Evolutionary conservation across 1,284 basidiomycete species (phyloP).

Genomic region (Apiotrichum gamsii): DNA sequence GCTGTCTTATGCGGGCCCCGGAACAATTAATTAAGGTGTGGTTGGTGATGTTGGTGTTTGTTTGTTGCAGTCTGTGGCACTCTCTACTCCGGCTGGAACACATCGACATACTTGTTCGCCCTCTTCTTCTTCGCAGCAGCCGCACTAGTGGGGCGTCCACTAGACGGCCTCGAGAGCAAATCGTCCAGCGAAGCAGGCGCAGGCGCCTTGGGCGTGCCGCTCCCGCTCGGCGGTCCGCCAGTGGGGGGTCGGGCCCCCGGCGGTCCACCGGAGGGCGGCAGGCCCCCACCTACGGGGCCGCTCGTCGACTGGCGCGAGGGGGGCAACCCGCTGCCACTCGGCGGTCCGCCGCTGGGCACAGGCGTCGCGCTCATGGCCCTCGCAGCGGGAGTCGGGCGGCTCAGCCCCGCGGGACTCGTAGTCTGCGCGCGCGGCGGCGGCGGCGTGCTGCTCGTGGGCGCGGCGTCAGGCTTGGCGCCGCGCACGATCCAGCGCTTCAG

Average conservation of each 20-base stretch:
- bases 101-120: constrained; percentile 68
- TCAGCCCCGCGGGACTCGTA: constrained; percentile 62
- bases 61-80: not conserved
- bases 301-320: constrained; percentile 71
- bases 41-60: not conserved
- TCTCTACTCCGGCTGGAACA: constrained; percentile 25
- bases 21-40: not conserved
- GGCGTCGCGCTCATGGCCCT: too few species aligned
- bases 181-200: constrained; percentile 47
- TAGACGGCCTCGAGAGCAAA: constrained; percentile 40
- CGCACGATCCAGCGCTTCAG: constrained; percentile 95
- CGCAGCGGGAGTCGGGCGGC: not conserved
- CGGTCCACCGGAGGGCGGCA: constrained; percentile 6
- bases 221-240: constrained; percentile 6
- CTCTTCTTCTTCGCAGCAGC: constrained; percentile 62
- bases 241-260: constrained; percentile 12
- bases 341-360: too few species aligned
- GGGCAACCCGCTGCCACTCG: constrained; percentile 50
- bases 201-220: constrained; percentile 53
- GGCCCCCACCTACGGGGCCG: constrained; percentile 58
- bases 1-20: not conserved
- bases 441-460: constrained; percentile 51
- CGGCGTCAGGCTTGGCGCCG: constrained; percentile 61
- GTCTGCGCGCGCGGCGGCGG: constrained; percentile 68
- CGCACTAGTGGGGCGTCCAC: constrained; percentile 34